phyloP scores from a whole-genome alignment of 306 rosid species.

The Trifolium fragiferum region DNA sequence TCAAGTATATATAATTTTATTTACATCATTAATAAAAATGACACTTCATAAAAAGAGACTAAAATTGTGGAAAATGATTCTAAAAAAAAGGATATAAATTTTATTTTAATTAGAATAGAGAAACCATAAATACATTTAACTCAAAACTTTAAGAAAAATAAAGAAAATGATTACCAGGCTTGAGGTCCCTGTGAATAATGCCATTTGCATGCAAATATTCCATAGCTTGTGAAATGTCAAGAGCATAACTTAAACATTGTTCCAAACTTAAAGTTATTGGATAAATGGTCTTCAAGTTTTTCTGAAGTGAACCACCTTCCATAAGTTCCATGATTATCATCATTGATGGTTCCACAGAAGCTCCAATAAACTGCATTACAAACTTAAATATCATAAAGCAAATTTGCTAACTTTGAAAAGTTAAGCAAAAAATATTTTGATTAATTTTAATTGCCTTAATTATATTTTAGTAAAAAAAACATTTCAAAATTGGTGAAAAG shows the following conservation, averaged over 20 bases:
- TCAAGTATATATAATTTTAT: too few relatives aligned
- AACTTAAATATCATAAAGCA: neutral
- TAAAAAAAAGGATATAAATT: too few relatives aligned
- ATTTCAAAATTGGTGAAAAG: too few relatives aligned
- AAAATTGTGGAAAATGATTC: too few relatives aligned
- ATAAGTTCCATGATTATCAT: slow-evolving; percentile 22
- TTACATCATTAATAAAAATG: too few relatives aligned
- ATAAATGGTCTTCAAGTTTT: neutral
- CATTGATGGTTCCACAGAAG: slow-evolving; percentile 26
- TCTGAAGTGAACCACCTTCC: slow-evolving; percentile 29
- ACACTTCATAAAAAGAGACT: too few relatives aligned
- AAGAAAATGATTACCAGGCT: slow-evolving; percentile 19
- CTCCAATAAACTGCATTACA: slow-evolving; percentile 33
- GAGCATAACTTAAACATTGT: slow-evolving; percentile 28
- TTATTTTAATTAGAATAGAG: too few relatives aligned
- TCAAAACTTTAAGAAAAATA: neutral
- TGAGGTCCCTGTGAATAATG: slow-evolving; percentile 33
- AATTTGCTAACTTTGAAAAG: neutral
- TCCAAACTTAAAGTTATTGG: slow-evolving; percentile 11
- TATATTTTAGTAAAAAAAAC: neutral
- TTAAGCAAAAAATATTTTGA: neutral
- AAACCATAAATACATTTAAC: too few relatives aligned
- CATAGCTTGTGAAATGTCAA: slow-evolving; percentile 36
- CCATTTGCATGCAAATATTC: slow-evolving; percentile 33
- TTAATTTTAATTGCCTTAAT: neutral